Base-by-base conservation (phyloP, 2,329 filamentous ascomycete genomes). In the Fusarium chlamydosporum region DNA sequence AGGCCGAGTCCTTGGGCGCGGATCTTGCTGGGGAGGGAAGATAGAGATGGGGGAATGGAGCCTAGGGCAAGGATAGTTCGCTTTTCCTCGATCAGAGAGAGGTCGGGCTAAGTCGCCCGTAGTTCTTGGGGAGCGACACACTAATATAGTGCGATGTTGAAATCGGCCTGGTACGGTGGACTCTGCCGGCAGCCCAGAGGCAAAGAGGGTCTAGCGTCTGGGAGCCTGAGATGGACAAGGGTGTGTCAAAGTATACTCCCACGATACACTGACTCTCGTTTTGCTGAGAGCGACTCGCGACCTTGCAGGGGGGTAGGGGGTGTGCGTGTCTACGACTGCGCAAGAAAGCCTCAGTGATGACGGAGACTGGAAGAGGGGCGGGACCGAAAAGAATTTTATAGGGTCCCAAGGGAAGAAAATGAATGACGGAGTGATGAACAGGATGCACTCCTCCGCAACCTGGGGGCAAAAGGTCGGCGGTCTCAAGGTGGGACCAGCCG, bases 131-230 rank as follows among this genome's bases (percentile, higher is more conserved):
- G 77, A 78, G 75, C 71, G 72, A 73, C 72, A 72, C 75, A 78
- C 78, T 80, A 80, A 78, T 80, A 79, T 79, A 80, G 78, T 79
- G 76, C 76, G 75, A 68, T 77, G 72, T 77, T 74, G 73, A 70
- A 69, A 74, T 74, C 67, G 73, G 69, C 46, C 73, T 73, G 71
- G 74, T 72, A 67, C 66, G 58, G 74, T 75, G 74, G 72, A 62
- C 72, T 75, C 70, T 77, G 72, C 77, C 75, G 75, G 77, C 67
- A 53, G 60, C 48, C 68, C 74, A 74, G 77, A 72, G 68, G 75
- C 76, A 67, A 78, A 79, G 67, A 72, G 70, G 77, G 78, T 70
- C 72, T 79, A 79, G 78, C 77, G 77, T 71, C 70, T 68, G 67
- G 74, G 71, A 74, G 59, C 59, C 66, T 65, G 70, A 73, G 76